Percentiles rank a stretch among this genome's conserved stretches.
Conservation (phyloP, 228 moss, liverwort and hornwort species). For the Sphagnum magellanicum region DNA sequence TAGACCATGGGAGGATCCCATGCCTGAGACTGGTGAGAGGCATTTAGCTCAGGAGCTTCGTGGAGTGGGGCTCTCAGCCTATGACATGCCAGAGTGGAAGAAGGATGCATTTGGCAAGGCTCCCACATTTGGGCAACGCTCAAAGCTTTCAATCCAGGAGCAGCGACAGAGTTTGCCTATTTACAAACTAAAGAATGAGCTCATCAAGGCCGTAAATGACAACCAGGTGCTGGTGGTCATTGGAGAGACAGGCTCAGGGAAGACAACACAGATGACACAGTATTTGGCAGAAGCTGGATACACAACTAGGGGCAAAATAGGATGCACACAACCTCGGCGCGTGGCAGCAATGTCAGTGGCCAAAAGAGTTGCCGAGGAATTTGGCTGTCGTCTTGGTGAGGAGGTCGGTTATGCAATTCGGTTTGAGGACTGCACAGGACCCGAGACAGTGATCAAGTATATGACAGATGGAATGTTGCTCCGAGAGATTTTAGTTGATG, state of each 20-base stretch:
- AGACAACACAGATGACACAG: slow-evolving; percentile 98
- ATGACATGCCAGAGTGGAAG: slow-evolving; percentile 99
- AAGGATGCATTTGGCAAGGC: slow-evolving; percentile 99
- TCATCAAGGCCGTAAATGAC: slow-evolving; percentile 77
- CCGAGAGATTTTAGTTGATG: slow-evolving; percentile 80
- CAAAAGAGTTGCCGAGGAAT: slow-evolving; percentile 95
- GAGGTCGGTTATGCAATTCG: slow-evolving; percentile 97
- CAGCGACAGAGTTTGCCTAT: slow-evolving; percentile 92
- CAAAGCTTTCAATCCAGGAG: slow-evolving; percentile 95
- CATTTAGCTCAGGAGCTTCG: slow-evolving; percentile 97
- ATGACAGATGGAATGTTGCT: slow-evolving; percentile 98
- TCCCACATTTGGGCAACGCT: slow-evolving; percentile 91
- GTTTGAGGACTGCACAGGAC: slow-evolving; percentile 96
- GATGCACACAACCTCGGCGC: slow-evolving; percentile 91
- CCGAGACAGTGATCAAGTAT: slow-evolving; percentile 95
- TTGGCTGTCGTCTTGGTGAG: slow-evolving; percentile 97
- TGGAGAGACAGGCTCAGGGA: slow-evolving; percentile 96
- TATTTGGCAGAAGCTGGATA: slow-evolving; percentile 96
- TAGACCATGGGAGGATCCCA: slow-evolving; percentile 99
- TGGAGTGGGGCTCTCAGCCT: slow-evolving; percentile 89
- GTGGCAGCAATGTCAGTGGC: slow-evolving; percentile 99
- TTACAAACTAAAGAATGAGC: slow-evolving; percentile 86
- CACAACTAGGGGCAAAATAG: slow-evolving; percentile 85
- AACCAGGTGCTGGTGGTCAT: slow-evolving; percentile 95
- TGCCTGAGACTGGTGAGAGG: slow-evolving; percentile 96